Conservation (phyloP, 2,329 filamentous ascomycete species). For the Colletotrichum lindemuthianum region DNA sequence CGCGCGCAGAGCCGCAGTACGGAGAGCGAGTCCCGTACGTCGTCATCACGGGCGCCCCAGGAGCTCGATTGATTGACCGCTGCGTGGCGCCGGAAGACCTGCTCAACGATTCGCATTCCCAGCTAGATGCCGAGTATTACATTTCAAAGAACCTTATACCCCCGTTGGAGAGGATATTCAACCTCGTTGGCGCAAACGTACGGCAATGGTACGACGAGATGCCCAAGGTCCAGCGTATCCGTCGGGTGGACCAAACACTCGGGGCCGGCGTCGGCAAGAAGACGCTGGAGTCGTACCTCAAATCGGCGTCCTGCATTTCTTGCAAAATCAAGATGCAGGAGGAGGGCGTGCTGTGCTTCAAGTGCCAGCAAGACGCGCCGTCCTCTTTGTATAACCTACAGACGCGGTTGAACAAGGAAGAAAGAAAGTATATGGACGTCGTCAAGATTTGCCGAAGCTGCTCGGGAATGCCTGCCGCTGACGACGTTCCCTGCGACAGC, state of each 20-base stretch:
- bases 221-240: slow-evolving; percentile 86
- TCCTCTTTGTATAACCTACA: slow-evolving; percentile 73
- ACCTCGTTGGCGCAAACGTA: slow-evolving; percentile 92
- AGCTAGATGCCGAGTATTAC: slow-evolving; percentile 95
- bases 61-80: slow-evolving; percentile 85
- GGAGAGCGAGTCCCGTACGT: slow-evolving; percentile 96
- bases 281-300: slow-evolving; percentile 96
- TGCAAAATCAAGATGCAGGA: slow-evolving; percentile 68
- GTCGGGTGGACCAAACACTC: slow-evolving; percentile 62
- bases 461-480: slow-evolving; percentile 75
- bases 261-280: slow-evolving; percentile 45
- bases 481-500: slow-evolving; percentile 88
- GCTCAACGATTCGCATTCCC: slow-evolving; percentile 77
- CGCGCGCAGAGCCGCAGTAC: slow-evolving; percentile 89
- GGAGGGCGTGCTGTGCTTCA: slow-evolving; percentile 61
- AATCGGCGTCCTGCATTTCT: slow-evolving; percentile 79
- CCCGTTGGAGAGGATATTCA: slow-evolving; percentile 95
- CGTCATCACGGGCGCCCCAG: slow-evolving; percentile 87
- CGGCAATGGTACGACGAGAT: slow-evolving; percentile 95
- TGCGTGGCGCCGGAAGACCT: slow-evolving; percentile 89
- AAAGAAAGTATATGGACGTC: slow-evolving; percentile 72
- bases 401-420: slow-evolving; percentile 67
- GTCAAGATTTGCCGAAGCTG: slow-evolving; percentile 82
- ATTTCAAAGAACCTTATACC: slow-evolving; percentile 96
- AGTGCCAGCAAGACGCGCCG: slow-evolving; percentile 65